Evolutionary conservation across 768 basidiomycete genomes (phyloP).

Genomic region (Tephrocybe sp.): DNA sequence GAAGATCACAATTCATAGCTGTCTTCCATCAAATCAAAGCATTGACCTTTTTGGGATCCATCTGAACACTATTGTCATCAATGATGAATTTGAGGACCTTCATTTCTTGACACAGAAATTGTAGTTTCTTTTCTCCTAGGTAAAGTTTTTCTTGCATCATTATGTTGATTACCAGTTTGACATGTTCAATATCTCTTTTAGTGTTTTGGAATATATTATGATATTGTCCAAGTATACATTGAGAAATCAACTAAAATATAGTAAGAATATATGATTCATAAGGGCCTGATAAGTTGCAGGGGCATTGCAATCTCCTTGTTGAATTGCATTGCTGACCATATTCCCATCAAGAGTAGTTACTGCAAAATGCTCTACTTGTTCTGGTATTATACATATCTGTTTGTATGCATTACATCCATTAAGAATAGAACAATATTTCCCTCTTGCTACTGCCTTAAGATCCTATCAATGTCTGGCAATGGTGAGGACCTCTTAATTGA

Average conservation of each 20-base stretch:
- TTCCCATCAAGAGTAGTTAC: constrained; percentile 40
- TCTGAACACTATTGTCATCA: constrained; percentile 29
- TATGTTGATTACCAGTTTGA: constrained; percentile 24
- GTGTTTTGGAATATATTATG: constrained; percentile 35
- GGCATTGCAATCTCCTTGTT: constrained; percentile 15
- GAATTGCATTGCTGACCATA: constrained; percentile 39
- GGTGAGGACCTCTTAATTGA: constrained; percentile 28
- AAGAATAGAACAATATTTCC: constrained; percentile 29
- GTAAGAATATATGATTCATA: constrained; percentile 34
- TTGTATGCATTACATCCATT: constrained; percentile 38
- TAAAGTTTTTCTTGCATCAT: constrained; percentile 28
- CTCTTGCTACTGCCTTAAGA: constrained; percentile 21
- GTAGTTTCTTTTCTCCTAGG: constrained; percentile 26
- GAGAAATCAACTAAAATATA: constrained; percentile 22
- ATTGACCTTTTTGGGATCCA: constrained; percentile 42
- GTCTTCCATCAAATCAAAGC: constrained; percentile 25
- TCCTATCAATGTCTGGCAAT: constrained; percentile 24
- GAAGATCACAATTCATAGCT: constrained; percentile 24
- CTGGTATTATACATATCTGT: constrained; percentile 29
- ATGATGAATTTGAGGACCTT: constrained; percentile 34
- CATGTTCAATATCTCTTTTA: constrained; percentile 34
- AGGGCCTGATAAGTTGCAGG: neutral
- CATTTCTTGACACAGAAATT: constrained; percentile 21
- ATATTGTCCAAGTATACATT: constrained; percentile 24
- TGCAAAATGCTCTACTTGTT: constrained; percentile 24